phyloP scores from a whole-genome alignment of 371 early-diverging fungal species.

The Mortierella sp. region DNA sequence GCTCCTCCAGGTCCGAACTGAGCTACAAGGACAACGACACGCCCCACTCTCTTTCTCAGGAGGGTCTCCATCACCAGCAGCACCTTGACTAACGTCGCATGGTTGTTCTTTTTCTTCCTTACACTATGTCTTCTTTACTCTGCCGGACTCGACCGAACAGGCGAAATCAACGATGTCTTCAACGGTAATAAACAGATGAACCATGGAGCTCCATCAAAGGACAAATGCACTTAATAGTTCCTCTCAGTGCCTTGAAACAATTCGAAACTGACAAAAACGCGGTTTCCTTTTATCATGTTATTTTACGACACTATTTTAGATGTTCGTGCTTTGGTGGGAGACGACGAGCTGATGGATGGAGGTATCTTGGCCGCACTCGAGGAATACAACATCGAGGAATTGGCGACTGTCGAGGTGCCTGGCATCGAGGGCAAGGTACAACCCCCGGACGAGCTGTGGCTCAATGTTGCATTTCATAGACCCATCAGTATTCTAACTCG shows the following conservation, averaged over 20 bases:
- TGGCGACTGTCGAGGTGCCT: constrained; percentile 77
- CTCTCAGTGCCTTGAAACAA: not conserved
- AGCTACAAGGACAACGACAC: not conserved
- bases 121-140: not conserved
- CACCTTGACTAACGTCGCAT: not conserved
- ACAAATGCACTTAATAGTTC: not conserved
- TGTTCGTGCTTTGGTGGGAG: constrained; percentile 85
- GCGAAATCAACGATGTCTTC: constrained; percentile 95
- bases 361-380: constrained; percentile 81
- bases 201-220: not conserved
- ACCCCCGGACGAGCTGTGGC: not conserved
- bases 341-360: constrained; percentile 84
- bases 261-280: not conserved
- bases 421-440: constrained; percentile 74
- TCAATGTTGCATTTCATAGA: not conserved
- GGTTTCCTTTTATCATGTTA: not conserved
- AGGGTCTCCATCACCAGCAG: not conserved
- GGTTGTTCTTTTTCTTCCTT: not conserved
- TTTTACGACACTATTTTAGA: constrained; percentile 66
- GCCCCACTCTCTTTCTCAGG: not conserved
- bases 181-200: constrained; percentile 72
- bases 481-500: not conserved
- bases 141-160: constrained; percentile 16
- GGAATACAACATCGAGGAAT: constrained; percentile 90
- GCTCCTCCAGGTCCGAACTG: constrained; percentile 87